These are phyloP conservation scores for Boechera stricta DNA, from an alignment of 345 rosid genomes.

Conservation along the genomic window DNA sequence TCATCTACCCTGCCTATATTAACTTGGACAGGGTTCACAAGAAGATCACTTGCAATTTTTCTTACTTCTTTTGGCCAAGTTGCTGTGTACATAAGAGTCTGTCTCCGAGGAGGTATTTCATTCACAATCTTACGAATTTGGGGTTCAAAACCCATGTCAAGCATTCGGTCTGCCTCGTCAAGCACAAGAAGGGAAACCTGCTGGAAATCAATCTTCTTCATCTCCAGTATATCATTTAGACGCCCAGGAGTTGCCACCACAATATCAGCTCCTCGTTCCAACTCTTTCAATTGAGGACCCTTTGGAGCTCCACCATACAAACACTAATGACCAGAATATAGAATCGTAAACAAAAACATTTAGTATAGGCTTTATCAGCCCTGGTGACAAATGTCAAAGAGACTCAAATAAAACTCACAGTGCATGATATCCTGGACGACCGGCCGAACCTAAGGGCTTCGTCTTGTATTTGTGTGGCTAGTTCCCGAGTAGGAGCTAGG, in stretches of 20 bases:
- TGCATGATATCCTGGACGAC: constrained; percentile 85
- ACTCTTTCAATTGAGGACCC: constrained; percentile 80
- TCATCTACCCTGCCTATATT: constrained; percentile 95
- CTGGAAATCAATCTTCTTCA: constrained; percentile 74
- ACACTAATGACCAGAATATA: constrained; percentile 59
- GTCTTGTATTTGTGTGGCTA: constrained; percentile 96
- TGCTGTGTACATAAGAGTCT: constrained; percentile 97
- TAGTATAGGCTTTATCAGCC: neutral
- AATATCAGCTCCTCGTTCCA: constrained; percentile 90
- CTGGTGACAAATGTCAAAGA: constrained; percentile 9
- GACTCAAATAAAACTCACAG: constrained; percentile 57
- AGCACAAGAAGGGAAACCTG: constrained; percentile 94
- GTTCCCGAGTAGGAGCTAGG: constrained; percentile 95
- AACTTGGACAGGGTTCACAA: constrained; percentile 92
- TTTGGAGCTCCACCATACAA: constrained; percentile 99
- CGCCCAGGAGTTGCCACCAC: constrained; percentile 99
- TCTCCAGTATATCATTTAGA: constrained; percentile 91
- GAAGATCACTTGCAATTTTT: constrained; percentile 90
- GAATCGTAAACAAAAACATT: constrained; percentile 21
- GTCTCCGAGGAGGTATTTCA: constrained; percentile 87
- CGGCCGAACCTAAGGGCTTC: constrained; percentile 87
- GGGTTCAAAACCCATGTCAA: constrained; percentile 99
- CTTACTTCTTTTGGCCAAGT: constrained; percentile 99
- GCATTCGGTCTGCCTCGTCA: constrained; percentile 99
- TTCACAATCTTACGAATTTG: constrained; percentile 97